Percentiles rank a stretch among this genome's conserved stretches.
Conservation (phyloP, 225 moss, liverwort and hornwort species). For the Physcomitrium patens region DNA sequence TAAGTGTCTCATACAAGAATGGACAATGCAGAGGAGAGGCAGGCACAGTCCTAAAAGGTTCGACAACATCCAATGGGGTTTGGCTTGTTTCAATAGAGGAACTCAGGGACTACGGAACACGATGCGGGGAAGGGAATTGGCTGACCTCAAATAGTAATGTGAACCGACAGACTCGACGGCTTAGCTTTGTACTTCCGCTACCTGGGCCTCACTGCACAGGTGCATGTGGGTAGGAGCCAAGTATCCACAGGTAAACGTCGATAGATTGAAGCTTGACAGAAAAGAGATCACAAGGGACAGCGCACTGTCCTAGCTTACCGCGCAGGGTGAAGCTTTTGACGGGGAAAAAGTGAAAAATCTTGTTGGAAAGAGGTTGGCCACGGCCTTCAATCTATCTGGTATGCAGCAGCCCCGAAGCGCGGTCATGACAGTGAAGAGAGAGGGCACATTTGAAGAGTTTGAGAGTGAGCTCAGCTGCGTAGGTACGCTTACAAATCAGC, state of each 20-base stretch:
- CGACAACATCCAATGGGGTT: too few relatives aligned
- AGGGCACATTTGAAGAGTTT: conserved; percentile 12
- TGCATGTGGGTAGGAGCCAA: background rate
- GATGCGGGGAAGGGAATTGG: background rate
- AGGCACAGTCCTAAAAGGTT: too few relatives aligned
- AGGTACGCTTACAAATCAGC: background rate
- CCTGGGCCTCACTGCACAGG: too few relatives aligned
- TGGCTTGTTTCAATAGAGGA: too few relatives aligned
- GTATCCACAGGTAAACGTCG: background rate
- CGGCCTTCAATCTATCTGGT: background rate
- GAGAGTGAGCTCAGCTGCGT: conserved; percentile 9
- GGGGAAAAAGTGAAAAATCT: too few relatives aligned
- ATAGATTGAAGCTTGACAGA: background rate
- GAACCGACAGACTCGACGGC: background rate
- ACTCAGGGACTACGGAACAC: background rate
- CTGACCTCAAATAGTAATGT: background rate
- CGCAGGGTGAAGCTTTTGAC: background rate
- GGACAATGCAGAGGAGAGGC: too few relatives aligned
- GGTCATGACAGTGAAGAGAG: conserved; percentile 12
- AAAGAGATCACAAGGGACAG: background rate
- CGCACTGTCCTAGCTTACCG: background rate
- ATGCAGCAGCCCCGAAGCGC: too few relatives aligned
- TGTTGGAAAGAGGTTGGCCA: background rate
- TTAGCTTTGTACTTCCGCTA: background rate
- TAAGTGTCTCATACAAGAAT: too few relatives aligned